Evolutionary conservation across 371 early-diverging fungal species (phyloP), one percentile per base, ranked within the genome.

Genomic region (Haplosporangium sp.): DNA sequence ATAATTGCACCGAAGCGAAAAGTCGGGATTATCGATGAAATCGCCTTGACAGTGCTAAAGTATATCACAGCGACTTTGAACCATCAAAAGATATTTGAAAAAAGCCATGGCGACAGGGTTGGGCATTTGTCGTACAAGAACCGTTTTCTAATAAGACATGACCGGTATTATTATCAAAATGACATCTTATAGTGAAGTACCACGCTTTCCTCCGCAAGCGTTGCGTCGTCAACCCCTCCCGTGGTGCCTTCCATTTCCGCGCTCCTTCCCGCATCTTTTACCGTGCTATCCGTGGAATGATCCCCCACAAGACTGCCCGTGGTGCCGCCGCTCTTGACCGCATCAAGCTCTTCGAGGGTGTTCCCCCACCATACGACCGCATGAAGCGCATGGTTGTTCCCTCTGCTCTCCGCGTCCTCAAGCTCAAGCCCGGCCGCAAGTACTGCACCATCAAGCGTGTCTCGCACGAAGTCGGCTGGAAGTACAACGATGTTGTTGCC

Each of bases 221-320:
- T 85, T 95, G 96, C 85, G 77, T 98, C 82, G 95, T 99, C 82
- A 99, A 99, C 93, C 99, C 99, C 85, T 84, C 84, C 69, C 95
- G 92, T 80, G 99, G 99, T 95, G 94, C 99, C 57, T 99, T 98
- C 96, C 99, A 99, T 86, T 99, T 97, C 95, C 86, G 86, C 59
- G 98, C 99, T 70, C 99, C 99, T 61, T 96, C 97, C 70, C 96
- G 96, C 86, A 95, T 97, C 90, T 96, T 99, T 90, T 95, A 93
- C 90, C 95, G 96, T 84, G 91, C 96, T 54, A 90, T 99, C 85
- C 95, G 99, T 80, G 99, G 99, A 80, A 99, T 99, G 99, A 84
- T 99, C 75, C 99, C 99, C 65, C 98, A 99, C 93, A 99, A 98
- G 94, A 96, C 98, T 63, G 86, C 95, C 73, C 97, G 98, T 86